Percentiles rank a stretch among this genome's conserved stretches.
These are phyloP conservation scores for Kodamaea sp. DNA, from an alignment of 1,139 yeast species.

Conservation along the genomic window DNA sequence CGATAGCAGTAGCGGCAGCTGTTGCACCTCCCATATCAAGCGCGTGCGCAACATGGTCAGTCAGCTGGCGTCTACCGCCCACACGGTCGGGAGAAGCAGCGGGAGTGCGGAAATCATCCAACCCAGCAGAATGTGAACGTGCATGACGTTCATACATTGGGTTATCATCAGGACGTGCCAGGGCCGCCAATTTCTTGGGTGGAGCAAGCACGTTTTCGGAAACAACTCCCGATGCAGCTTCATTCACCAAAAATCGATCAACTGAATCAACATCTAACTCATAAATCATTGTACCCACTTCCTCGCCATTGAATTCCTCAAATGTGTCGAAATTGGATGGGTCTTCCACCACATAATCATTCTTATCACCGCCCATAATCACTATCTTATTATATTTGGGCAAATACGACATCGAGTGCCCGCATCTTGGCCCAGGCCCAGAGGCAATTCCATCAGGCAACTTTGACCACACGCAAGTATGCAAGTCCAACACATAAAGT, in stretches of 20 bases:
- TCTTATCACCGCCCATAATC: slow-evolving; percentile 90
- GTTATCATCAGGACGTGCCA: slow-evolving; percentile 6
- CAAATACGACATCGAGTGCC: slow-evolving; percentile 83
- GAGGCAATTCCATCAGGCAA: slow-evolving; percentile 42
- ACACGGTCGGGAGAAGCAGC: slow-evolving; percentile 27
- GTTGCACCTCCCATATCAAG: slow-evolving; percentile 1
- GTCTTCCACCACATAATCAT: slow-evolving; percentile 47
- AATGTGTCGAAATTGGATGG: slow-evolving; percentile 43
- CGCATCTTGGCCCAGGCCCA: slow-evolving; percentile 84
- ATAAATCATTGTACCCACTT: slow-evolving; percentile 55
- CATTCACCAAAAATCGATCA: slow-evolving; percentile 27
- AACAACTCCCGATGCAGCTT: slow-evolving; percentile 12
- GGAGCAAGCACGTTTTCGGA: slow-evolving; percentile 11
- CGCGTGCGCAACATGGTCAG: slow-evolving; percentile 7
- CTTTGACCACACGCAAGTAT: slow-evolving; percentile 69
- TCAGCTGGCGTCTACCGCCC: slow-evolving; percentile 9
- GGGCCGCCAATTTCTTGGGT: slow-evolving; percentile 11
- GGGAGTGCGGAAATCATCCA: slow-evolving; percentile 45
- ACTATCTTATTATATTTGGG: slow-evolving; percentile 64
- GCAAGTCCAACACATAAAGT: slow-evolving; percentile 72
- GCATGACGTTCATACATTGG: slow-evolving; percentile 31
- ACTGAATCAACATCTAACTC: slow-evolving; percentile 51
- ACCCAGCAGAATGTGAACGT: slow-evolving; percentile 39
- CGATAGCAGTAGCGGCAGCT: slow-evolving; percentile 4
- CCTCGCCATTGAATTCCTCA: slow-evolving; percentile 50